Conservation (phyloP, 345 rosid genomes). For the Pistacia atlantica region DNA sequence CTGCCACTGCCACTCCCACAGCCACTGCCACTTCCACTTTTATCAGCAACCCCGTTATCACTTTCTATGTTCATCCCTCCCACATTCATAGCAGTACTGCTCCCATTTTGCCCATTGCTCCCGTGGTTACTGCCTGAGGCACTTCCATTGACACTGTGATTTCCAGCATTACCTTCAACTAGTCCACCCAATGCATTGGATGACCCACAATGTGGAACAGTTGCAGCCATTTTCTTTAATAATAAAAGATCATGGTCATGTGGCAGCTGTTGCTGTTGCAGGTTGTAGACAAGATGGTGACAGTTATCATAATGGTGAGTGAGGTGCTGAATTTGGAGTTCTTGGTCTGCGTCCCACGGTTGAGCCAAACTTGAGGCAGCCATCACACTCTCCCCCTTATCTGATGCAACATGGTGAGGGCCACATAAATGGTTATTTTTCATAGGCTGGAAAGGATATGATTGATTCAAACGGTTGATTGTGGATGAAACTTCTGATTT, state of each 20-base stretch:
- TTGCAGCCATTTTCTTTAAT: conserved; percentile 38
- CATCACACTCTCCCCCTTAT: conserved; percentile 32
- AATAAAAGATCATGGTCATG: conserved; percentile 34
- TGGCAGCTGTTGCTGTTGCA: conserved; percentile 32
- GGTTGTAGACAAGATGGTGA: conserved; percentile 20
- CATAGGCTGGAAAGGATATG: conserved; percentile 28
- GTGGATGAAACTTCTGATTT: conserved; percentile 40
- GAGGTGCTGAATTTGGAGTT: conserved; percentile 27
- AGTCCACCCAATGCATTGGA: conserved; percentile 42
- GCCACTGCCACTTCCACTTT: conserved; percentile 42
- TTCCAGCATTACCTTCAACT: conserved; percentile 39
- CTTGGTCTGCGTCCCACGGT: conserved; percentile 25
- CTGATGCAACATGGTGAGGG: conserved; percentile 24
- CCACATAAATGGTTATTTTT: conserved; percentile 26
- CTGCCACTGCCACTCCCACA: conserved; percentile 39
- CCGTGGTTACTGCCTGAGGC: conserved; percentile 52
- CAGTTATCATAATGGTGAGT: conserved; percentile 20
- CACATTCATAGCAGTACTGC: conserved; percentile 37
- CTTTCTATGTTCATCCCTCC: conserved; percentile 38
- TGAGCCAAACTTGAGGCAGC: conserved; percentile 24
- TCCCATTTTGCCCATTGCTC: conserved; percentile 49
- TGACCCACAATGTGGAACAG: conserved; percentile 46
- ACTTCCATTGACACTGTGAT: conserved; percentile 49
- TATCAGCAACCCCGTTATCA: conserved; percentile 34
- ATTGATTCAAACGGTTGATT: conserved; percentile 33